Percentiles rank a stretch among this genome's conserved stretches.
These are phyloP conservation scores for Eucalyptus marginata DNA, from an alignment of 345 rosid genomes.

Conservation along the genomic window DNA sequence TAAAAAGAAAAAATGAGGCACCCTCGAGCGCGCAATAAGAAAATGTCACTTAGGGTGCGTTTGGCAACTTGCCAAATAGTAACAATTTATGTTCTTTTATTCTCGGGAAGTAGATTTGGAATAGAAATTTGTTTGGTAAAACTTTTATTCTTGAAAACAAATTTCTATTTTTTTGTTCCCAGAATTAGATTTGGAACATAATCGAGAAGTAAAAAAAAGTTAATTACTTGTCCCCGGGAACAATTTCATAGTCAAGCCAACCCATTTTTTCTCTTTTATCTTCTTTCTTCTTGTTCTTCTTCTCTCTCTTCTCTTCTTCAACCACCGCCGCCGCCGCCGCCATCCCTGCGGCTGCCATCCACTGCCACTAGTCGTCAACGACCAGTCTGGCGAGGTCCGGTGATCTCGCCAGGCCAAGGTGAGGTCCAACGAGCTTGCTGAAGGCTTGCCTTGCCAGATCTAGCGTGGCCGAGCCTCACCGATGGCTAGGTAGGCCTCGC, in stretches of 20 bases:
- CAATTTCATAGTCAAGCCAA: too few species aligned
- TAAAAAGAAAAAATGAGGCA: neutral
- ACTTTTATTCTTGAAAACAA: fast-evolving
- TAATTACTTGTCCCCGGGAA: too few species aligned
- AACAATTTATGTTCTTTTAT: fast-evolving
- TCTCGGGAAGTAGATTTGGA: fast-evolving
- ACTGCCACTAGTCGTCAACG: fast-evolving
- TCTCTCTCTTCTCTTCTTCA: too few species aligned
- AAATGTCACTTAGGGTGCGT: neutral
- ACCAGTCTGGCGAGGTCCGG: fast-evolving
- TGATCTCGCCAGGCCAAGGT: fast-evolving
- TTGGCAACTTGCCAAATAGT: too few species aligned
- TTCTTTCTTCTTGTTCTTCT: too few species aligned
- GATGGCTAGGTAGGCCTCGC: fast-evolving
- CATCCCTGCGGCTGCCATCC: too few species aligned
- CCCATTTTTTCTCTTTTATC: too few species aligned
- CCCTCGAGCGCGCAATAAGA: neutral
- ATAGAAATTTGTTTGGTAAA: too few species aligned
- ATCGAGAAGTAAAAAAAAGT: too few species aligned
- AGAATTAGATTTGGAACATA: fast-evolving
- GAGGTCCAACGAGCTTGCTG: fast-evolving
- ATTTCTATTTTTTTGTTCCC: fast-evolving
- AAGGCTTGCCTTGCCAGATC: too few species aligned
- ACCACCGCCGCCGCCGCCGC: fast-evolving
- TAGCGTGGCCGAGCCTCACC: fast-evolving